Evolutionary conservation across 257 asterid species (phyloP).

Genomic region (Fraxinus americana): DNA sequence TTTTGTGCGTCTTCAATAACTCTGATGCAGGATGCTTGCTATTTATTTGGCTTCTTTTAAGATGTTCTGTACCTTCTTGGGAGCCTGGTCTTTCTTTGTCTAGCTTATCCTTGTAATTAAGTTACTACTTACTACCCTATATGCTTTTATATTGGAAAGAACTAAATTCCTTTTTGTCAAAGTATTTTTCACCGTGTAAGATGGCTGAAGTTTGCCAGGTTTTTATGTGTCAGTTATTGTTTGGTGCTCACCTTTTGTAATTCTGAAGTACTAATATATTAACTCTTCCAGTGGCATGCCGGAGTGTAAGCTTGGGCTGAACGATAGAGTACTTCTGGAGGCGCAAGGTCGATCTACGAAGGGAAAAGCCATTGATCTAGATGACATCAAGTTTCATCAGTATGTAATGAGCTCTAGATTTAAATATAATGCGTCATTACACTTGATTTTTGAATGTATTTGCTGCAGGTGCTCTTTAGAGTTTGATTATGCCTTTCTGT

Average conservation of each 20-base stretch:
- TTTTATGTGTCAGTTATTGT: neutral
- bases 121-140: neutral
- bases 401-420: conserved; percentile 22
- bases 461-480: neutral
- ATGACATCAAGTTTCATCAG: conserved; percentile 60
- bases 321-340: conserved; percentile 50
- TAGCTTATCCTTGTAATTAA: neutral
- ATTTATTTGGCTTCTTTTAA: no score
- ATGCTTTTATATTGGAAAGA: neutral
- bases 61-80: neutral
- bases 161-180: neutral
- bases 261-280: neutral
- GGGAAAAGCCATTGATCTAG: conserved; percentile 61
- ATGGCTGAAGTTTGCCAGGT: neutral
- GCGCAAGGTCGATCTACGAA: conserved; percentile 55
- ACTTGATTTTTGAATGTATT: neutral
- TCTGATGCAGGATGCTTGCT: neutral
- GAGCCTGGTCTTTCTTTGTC: neutral
- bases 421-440: neutral
- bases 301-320: conserved; percentile 57
- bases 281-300: conserved; percentile 49
- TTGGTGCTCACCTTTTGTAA: neutral
- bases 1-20: neutral
- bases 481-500: neutral
- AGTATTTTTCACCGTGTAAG: neutral